Evolutionary conservation across 345 rosid species (phyloP), one percentile per base, ranked within the genome.

Genomic region (Pistacia vera): DNA sequence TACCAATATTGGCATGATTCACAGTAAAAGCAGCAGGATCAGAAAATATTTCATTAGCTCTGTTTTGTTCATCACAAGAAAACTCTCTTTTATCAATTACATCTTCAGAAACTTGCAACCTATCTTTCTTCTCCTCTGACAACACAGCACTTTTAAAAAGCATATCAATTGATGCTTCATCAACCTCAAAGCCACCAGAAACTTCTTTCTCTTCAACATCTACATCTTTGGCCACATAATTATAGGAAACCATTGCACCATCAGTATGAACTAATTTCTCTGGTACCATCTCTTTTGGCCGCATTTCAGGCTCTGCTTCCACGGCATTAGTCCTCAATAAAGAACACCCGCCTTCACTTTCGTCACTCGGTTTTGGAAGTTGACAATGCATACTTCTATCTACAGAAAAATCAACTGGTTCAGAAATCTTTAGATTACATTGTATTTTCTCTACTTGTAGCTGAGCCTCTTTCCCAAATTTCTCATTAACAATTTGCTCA

Each of bases 181-280:
- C 51, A 71, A 64, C 65, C 63, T 28, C 77, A 58, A 80, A 82
- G 60, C 80, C 84, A 25, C 84, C 90, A 73, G 84, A 85, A 74
- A 88, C 77, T 81, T 88, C 94, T 76, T 90, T 88, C 77, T 87
- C 91, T 82, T 88, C 94, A 33, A 79, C 79, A 64, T 81, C 91
- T 17, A 74, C 83, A 71, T 83, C 83, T 77, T 86, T 84, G 78
- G 77, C 77, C 59, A 80, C 75, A 44, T 48, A 73, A 77, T 68
- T 58, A 56, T 71, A 17, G 6, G 75, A 77, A 56, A 46, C 70
- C 38, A 48, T 20, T 62, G 68, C 18, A 44, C 75, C 83, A 81
- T 25, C 63, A 58, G 72, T 54, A 78, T 18, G 9, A 63, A 72
- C 79, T 59, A 75, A 54, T 65, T 75, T 84, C 78, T 75, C 84